phyloP scores from a whole-genome alignment of 345 rosid genomes.

The Cardamine chenopodiifolia region DNA sequence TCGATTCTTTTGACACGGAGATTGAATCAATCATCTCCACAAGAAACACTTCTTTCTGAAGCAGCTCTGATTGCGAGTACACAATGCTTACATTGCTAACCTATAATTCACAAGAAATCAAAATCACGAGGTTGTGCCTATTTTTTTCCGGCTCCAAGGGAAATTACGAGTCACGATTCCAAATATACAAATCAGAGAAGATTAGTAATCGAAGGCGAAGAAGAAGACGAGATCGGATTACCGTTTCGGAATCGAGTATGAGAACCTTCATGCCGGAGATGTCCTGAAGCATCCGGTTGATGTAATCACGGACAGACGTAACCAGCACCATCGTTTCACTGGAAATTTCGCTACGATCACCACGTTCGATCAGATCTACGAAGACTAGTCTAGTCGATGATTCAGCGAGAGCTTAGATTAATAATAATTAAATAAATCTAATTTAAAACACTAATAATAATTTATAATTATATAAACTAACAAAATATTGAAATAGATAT shows the following conservation, averaged over 20 bases:
- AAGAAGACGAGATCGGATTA: slow-evolving; percentile 36
- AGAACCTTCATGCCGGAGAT: slow-evolving; percentile 99
- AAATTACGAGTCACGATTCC: background rate
- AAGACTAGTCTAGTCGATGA: slow-evolving; percentile 9
- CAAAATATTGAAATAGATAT: no score
- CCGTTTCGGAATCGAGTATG: slow-evolving; percentile 96
- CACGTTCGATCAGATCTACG: slow-evolving; percentile 38
- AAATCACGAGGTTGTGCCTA: background rate
- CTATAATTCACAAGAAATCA: slow-evolving; percentile 46
- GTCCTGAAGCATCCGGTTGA: slow-evolving; percentile 92
- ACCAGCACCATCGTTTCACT: slow-evolving; percentile 67
- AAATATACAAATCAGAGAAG: background rate
- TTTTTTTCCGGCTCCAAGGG: background rate
- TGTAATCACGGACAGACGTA: slow-evolving; percentile 81
- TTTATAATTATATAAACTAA: no score
- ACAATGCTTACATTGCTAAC: slow-evolving; percentile 88
- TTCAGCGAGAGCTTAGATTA: no score
- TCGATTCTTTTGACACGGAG: slow-evolving; percentile 75
- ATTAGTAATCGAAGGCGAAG: background rate
- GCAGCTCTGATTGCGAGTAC: slow-evolving; percentile 93
- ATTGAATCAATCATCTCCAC: slow-evolving; percentile 92
- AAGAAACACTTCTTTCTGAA: slow-evolving; percentile 90
- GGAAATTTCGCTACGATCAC: background rate
- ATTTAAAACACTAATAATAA: no score
- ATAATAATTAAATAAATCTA: no score